phyloP scores from a whole-genome alignment of 148 eudicot genomes.

The Silene conica region DNA sequence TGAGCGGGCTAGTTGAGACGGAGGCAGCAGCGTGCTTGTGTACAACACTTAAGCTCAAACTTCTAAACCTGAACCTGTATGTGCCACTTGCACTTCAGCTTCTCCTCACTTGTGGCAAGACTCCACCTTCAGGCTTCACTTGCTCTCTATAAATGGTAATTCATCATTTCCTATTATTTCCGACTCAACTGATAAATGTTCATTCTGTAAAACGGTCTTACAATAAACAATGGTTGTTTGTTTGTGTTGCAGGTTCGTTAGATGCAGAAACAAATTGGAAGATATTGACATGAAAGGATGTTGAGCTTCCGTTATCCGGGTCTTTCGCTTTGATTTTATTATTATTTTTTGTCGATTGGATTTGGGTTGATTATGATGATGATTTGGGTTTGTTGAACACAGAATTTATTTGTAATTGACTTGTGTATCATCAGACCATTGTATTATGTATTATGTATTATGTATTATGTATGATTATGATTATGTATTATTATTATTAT shows the following conservation, averaged over 20 bases:
- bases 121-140: conserved; percentile 88
- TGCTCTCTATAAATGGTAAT: conserved; percentile 50
- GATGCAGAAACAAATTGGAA: conserved; percentile 19
- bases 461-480: conserved; percentile 19
- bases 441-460: conserved; percentile 20
- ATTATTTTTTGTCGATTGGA: not conserved
- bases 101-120: conserved; percentile 85
- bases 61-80: conserved; percentile 59
- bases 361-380: conserved; percentile 5
- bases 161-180: no score
- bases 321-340: not conserved
- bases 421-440: conserved; percentile 5
- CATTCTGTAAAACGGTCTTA: no score
- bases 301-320: conserved; percentile 18
- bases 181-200: no score
- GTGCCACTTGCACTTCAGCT: conserved; percentile 83
- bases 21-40: conserved; percentile 91
- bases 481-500: conserved; percentile 22
- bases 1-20: conserved; percentile 60
- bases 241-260: conserved; percentile 30
- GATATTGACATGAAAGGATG: conserved; percentile 58
- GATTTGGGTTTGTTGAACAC: conserved; percentile 16
- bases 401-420: conserved; percentile 16
- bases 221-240: not conserved
- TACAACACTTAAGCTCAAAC: conserved; percentile 72